Conservation (phyloP, 306 rosid genomes). For the Cucurbita moschata region DNA sequence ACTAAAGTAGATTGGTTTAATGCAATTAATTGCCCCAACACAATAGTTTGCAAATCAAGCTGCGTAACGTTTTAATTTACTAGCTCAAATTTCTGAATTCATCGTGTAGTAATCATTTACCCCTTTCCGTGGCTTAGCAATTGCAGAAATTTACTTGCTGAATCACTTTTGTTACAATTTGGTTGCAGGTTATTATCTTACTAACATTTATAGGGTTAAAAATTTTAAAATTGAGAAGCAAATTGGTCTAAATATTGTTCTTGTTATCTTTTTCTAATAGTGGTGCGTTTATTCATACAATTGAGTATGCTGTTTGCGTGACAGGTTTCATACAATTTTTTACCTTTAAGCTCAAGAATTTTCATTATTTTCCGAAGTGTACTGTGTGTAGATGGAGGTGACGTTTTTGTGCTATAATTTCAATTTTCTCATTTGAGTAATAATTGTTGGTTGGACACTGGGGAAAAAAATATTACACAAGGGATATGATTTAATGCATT, state of each 20-base stretch:
- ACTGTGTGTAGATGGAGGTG: neutral
- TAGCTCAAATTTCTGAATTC: neutral
- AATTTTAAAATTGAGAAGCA: neutral
- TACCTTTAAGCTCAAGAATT: neutral
- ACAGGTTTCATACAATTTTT: neutral
- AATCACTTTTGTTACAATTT: neutral
- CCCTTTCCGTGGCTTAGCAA: neutral
- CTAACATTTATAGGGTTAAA: neutral
- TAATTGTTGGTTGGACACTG: neutral
- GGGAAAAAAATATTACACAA: neutral
- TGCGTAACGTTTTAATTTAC: neutral
- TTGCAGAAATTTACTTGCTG: neutral
- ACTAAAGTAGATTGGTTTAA: neutral
- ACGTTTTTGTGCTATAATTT: neutral
- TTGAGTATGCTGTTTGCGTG: neutral
- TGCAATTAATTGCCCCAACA: neutral
- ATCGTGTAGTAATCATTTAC: too few relatives aligned
- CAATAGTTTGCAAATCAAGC: neutral
- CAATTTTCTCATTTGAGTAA: neutral
- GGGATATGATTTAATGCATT: neutral
- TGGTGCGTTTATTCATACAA: neutral
- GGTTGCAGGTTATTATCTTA: neutral
- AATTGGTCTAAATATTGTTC: neutral
- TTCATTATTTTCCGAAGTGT: neutral
- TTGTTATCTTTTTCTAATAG: neutral